Evolutionary conservation across 345 rosid species (phyloP).

Genomic region (Acer saccharum): DNA sequence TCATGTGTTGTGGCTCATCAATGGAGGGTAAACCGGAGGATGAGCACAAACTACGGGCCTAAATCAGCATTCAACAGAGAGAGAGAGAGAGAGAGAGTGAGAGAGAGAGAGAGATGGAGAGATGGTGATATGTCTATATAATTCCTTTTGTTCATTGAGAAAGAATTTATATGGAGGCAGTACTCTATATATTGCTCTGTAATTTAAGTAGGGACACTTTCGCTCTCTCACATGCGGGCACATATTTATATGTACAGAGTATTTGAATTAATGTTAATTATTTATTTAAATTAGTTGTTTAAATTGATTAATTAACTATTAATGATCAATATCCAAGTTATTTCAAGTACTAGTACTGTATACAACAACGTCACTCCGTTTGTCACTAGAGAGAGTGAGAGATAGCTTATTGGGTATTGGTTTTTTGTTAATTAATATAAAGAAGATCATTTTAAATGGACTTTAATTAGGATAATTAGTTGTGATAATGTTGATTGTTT

Average conservation of each 20-base stretch:
- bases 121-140: slow-evolving; percentile 47
- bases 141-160: slow-evolving; percentile 37
- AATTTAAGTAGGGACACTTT: slow-evolving; percentile 23
- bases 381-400: slow-evolving; percentile 14
- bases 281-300: background rate
- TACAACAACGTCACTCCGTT: slow-evolving; percentile 18
- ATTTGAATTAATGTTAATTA: too few species aligned
- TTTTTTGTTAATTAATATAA: background rate
- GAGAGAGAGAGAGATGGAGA: slow-evolving; percentile 25
- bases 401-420: slow-evolving; percentile 15
- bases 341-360: background rate
- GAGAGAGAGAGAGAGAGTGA: too few species aligned
- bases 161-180: slow-evolving; percentile 17
- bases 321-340: background rate
- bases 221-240: background rate
- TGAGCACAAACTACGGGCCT: slow-evolving; percentile 52
- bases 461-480: slow-evolving; percentile 13
- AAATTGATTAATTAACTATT: background rate
- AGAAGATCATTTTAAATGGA: slow-evolving; percentile 10
- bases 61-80: slow-evolving; percentile 47
- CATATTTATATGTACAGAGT: background rate
- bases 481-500: background rate
- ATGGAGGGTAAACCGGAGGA: slow-evolving; percentile 50
- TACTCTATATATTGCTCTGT: background rate
- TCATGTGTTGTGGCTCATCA: slow-evolving; percentile 20